A percentile compares a stretch with the other conserved stretches of the same genome.
Conservation (phyloP, 352 stramenopile genomes). For the Pseudoperonospora humuli region DNA sequence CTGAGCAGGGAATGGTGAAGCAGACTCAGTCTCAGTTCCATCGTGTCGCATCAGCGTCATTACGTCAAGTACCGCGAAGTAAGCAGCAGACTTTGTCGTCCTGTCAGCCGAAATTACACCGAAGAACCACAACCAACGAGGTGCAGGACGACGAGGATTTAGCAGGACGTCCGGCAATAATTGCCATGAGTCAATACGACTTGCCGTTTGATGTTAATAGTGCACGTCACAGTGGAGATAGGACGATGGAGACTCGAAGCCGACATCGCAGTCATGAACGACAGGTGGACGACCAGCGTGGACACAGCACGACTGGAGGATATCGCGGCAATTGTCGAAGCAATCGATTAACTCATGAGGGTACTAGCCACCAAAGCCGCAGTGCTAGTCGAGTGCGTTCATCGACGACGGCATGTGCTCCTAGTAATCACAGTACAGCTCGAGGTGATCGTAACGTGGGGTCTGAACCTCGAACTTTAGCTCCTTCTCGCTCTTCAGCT, state of each 20-base stretch:
- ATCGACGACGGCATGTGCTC: background rate
- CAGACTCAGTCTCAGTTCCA: slow-evolving; percentile 4
- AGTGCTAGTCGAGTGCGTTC: slow-evolving; percentile 9
- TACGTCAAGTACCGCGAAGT: slow-evolving; percentile 1
- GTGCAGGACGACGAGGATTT: slow-evolving; percentile 13
- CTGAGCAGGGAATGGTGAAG: slow-evolving; percentile 6
- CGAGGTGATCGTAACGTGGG: slow-evolving; percentile 1
- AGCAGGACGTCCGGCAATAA: slow-evolving; percentile 23
- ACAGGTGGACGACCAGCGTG: slow-evolving; percentile 10
- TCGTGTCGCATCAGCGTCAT: slow-evolving; percentile 1
- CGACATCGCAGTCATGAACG: slow-evolving; percentile 8
- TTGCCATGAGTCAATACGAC: slow-evolving; percentile 24
- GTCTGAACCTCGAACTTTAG: background rate
- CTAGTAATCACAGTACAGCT: background rate
- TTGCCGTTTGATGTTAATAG: slow-evolving; percentile 11
- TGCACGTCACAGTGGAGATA: slow-evolving; percentile 5
- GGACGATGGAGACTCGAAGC: slow-evolving; percentile 1
- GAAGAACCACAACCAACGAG: slow-evolving; percentile 2
- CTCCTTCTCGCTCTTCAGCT: too few species aligned
- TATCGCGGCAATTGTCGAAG: slow-evolving; percentile 8
- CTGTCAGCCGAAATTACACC: background rate
- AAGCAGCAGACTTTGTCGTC: slow-evolving; percentile 4
- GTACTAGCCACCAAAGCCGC: slow-evolving; percentile 11
- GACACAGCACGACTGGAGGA: slow-evolving; percentile 10
- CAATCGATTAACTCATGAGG: slow-evolving; percentile 3